Evolutionary conservation across 2,329 filamentous ascomycete species (phyloP), one percentile per base, ranked within the genome.

Genomic region (Phaeosphaeriaceae sp.): DNA sequence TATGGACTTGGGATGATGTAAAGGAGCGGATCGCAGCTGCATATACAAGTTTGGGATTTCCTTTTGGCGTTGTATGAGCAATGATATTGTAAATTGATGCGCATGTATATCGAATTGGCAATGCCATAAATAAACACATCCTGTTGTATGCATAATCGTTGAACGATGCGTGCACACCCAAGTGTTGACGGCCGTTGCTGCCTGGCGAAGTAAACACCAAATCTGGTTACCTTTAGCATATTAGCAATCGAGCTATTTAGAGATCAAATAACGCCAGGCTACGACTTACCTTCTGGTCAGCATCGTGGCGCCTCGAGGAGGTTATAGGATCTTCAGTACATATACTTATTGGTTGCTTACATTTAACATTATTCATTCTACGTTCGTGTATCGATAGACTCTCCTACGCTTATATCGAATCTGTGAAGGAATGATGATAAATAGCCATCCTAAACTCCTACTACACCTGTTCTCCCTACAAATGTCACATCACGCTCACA

Each of bases 401-500:
- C 7, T 36, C 31, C 11, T 31, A 31, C 11, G 11, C 11, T 36
- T 3, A 36, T 7, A 3, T 36, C 3, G 6, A 36, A 36, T 13
- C 31, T 36, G 31, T 11, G 3, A 36, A 36, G 31, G 31, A 36
- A 36, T 13, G 31, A 36, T 7, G 31, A 36, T 36, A 11, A 11
- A 13, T 36, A 11, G 31, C 31, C 13, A 36, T 13, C 6, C 6
- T 36, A 15, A 7, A 36, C 31, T 36, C 13, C 31, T 7, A 36
- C 11, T 7, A 15, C 31, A 36, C 11, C 13, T 15, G 9, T 7
- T 15, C 31, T 13, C 31, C 6, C 3, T 11, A 7, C 11, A 15
- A 11, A 36, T 36, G 13, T 13, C 6, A 10, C 25, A 44, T 20
- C 24, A 11, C 47, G 20, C 31, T 60, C 51, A 73, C 49, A 73